Evolutionary conservation across 1,284 basidiomycete species (phyloP).

Genomic region (Boletus holoroseus): DNA sequence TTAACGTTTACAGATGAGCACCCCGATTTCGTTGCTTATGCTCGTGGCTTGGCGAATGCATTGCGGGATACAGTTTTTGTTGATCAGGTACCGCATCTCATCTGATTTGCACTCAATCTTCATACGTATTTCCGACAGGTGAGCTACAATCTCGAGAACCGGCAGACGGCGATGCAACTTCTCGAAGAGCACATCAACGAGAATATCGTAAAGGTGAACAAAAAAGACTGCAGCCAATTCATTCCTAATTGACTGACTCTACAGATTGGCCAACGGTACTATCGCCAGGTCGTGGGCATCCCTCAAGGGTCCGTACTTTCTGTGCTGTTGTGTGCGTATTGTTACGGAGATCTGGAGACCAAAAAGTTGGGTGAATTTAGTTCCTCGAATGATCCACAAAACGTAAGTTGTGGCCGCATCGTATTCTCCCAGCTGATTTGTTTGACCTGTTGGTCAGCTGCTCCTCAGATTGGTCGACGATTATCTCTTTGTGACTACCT

Average conservation of each 20-base stretch:
- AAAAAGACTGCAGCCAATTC: neutral
- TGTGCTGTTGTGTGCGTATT: constrained; percentile 85
- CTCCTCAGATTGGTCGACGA: constrained; percentile 90
- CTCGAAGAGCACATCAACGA: constrained; percentile 86
- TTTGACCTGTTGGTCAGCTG: constrained; percentile 42
- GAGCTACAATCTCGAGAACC: constrained; percentile 53
- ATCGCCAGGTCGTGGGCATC: constrained; percentile 85
- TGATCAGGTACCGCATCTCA: constrained; percentile 56
- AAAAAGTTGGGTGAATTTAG: constrained; percentile 42
- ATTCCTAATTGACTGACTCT: neutral
- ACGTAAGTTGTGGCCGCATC: constrained; percentile 39
- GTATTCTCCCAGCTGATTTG: neutral
- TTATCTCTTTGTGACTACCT: constrained; percentile 84
- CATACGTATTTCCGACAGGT: constrained; percentile 39
- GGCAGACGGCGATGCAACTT: constrained; percentile 62
- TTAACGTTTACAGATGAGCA: constrained; percentile 50
- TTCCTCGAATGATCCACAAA: constrained; percentile 55
- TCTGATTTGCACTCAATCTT: neutral
- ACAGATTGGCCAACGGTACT: constrained; percentile 76
- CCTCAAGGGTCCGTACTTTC: constrained; percentile 94
- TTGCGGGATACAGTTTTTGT: constrained; percentile 79
- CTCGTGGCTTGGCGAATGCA: constrained; percentile 55
- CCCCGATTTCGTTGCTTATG: constrained; percentile 67
- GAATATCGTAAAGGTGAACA: constrained; percentile 80
- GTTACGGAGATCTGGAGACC: constrained; percentile 87